Evolutionary conservation across 768 basidiomycete species (phyloP), one percentile per base, ranked within the genome.

Genomic region (Tephrocybe sp.): DNA sequence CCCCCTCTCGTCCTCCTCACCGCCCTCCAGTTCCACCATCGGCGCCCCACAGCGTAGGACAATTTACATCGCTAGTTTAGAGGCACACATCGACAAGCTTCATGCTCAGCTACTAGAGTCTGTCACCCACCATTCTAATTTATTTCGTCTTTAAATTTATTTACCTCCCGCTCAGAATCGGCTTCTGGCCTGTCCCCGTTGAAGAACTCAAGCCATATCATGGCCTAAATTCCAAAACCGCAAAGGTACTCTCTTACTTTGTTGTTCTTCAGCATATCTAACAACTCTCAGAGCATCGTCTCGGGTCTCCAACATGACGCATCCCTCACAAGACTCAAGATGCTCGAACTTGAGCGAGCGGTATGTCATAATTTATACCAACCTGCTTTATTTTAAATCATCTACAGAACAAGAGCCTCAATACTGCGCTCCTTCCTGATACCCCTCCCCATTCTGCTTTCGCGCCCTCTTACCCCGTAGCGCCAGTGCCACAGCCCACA

Each of bases 151-250:
- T 26, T 42, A 7, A n/a, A 16, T 34, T 54, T 30, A 35, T 52
- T 37, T 19, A 24, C 18, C 16, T 18, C 12, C 18, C 30, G 35
- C 37, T 28, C n/a, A 68, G 75, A 28, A 62, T 80, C 32, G 78
- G 74, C 2, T 75, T 76, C 47, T 84, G 72, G 56, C 86, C 84
- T 0, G 77, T 88, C 31, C 69, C 74, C 1, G 73, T 75, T 48
- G 71, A 76, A 16, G 74, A 80, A 34, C 73, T 89, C 19, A 80
- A 82, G 21, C 77, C 78, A 1, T 86, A 83, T 62, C 81, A 75
- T 42, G 87, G 87, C 5, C 71, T 89, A n/a, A 87, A 89, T 60
- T 81, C 79, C 19, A 89, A 84, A 64, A 88, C 85, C 0, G 86
- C 84, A 44, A 89, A 87, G 76, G 87, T 86, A 27, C 19, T 27